Conservation (phyloP, 257 asterid genomes). For the Jacaranda copaia region DNA sequence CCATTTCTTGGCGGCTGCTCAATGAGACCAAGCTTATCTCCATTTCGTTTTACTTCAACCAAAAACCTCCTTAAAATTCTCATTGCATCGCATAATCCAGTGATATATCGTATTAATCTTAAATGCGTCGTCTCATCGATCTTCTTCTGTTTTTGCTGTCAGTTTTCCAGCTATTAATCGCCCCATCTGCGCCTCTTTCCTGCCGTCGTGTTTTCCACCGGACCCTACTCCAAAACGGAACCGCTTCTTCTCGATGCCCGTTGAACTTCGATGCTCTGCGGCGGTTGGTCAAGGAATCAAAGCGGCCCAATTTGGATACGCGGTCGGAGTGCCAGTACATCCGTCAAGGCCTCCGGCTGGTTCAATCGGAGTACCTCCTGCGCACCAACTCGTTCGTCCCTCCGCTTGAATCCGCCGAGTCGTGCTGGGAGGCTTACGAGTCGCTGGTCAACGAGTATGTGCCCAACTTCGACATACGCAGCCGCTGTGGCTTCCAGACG, state of each 20-base stretch:
- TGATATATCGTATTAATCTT: background rate
- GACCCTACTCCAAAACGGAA: slow-evolving; percentile 49
- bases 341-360: slow-evolving; percentile 76
- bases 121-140: slow-evolving; percentile 43
- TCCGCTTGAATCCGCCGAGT: slow-evolving; percentile 54
- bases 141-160: slow-evolving; percentile 29
- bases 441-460: slow-evolving; percentile 49
- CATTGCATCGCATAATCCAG: background rate
- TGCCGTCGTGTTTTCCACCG: slow-evolving; percentile 35
- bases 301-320: slow-evolving; percentile 43
- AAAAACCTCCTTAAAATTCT: background rate
- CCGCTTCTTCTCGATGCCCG: slow-evolving; percentile 57
- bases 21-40: slow-evolving; percentile 29
- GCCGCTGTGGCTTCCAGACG: slow-evolving; percentile 70
- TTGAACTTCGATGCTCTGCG: slow-evolving; percentile 59
- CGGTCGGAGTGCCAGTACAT: slow-evolving; percentile 63
- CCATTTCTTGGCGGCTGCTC: slow-evolving; percentile 26
- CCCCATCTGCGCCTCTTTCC: slow-evolving; percentile 26
- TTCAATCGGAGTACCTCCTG: slow-evolving; percentile 66
- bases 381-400: slow-evolving; percentile 67
- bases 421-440: slow-evolving; percentile 71
- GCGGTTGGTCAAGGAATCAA: slow-evolving; percentile 34
- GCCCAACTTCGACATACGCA: slow-evolving; percentile 55
- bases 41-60: background rate
- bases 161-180: slow-evolving; percentile 12